phyloP scores from a whole-genome alignment of 306 rosid genomes.

The Trifolium repens region DNA sequence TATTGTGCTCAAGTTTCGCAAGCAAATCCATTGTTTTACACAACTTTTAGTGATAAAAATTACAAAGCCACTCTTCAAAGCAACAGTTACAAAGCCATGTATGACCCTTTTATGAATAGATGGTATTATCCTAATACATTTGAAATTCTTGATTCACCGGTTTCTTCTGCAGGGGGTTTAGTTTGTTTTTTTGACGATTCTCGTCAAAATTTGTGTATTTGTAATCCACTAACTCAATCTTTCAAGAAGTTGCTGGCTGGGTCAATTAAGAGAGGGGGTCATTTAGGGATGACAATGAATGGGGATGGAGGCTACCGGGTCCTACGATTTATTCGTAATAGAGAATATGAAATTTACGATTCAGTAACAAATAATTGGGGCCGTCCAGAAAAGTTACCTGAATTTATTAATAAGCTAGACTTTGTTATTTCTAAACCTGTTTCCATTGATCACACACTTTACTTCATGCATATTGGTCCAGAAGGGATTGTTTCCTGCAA shows the following conservation, averaged over 20 bases:
- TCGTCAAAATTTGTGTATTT: conserved; percentile 67
- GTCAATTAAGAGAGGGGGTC: conserved; percentile 67
- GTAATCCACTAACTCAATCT: conserved; percentile 83
- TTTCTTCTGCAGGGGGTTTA: conserved; percentile 91
- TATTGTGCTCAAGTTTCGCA: too few species aligned
- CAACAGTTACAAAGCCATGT: conserved; percentile 55
- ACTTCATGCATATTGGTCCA: conserved; percentile 72
- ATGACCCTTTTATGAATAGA: conserved; percentile 78
- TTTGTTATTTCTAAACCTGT: conserved; percentile 8
- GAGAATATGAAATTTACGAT: conserved; percentile 82
- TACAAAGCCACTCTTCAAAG: conserved; percentile 42
- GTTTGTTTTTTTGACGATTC: conserved; percentile 70
- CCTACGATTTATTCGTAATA: conserved; percentile 67
- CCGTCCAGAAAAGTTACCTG: conserved; percentile 56
- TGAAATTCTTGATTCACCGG: conserved; percentile 59
- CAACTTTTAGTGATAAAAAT: too few species aligned
- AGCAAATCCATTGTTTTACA: too few species aligned
- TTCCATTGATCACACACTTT: conserved; percentile 57
- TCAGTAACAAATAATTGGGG: conserved; percentile 70
- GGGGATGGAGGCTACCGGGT: conserved; percentile 68
- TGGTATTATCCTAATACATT: conserved; percentile 75
- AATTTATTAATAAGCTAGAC: conserved; percentile 41
- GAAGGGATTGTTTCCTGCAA: conserved; percentile 75
- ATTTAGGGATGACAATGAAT: conserved; percentile 72
- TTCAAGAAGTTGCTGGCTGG: conserved; percentile 76